Evolutionary conservation across 2,329 filamentous ascomycete genomes (phyloP).

Genomic region (Paecilomyces sp.): DNA sequence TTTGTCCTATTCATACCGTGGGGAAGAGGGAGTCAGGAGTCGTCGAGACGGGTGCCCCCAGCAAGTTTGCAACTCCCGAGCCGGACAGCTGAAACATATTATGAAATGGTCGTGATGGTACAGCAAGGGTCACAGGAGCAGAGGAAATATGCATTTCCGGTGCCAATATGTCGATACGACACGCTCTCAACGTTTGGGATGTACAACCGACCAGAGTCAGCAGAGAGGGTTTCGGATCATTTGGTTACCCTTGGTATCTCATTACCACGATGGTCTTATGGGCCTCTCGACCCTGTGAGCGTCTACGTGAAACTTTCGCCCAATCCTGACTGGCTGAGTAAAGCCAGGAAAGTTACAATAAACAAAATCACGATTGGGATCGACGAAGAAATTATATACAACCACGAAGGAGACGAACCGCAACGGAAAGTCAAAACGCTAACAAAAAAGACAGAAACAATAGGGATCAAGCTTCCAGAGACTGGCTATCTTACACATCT

Average conservation of each 20-base stretch:
- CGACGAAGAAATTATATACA: slow-evolving; percentile 98
- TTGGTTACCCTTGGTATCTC: slow-evolving; percentile 87
- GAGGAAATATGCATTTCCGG: slow-evolving; percentile 84
- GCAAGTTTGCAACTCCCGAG: slow-evolving; percentile 85
- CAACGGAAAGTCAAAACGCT: slow-evolving; percentile 83
- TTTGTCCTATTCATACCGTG: slow-evolving; percentile 98
- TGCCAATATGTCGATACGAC: slow-evolving; percentile 88
- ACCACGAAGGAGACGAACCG: slow-evolving; percentile 93
- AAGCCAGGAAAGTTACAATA: slow-evolving; percentile 86
- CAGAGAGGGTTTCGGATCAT: slow-evolving; percentile 79
- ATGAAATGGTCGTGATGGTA: slow-evolving; percentile 92
- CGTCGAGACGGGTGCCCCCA: slow-evolving; percentile 81
- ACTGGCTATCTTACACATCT: slow-evolving; percentile 89
- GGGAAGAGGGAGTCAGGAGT: slow-evolving; percentile 82
- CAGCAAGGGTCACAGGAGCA: slow-evolving; percentile 84
- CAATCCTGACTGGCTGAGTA: slow-evolving; percentile 83
- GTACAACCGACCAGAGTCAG: slow-evolving; percentile 94
- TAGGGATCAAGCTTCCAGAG: slow-evolving; percentile 81
- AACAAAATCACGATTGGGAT: slow-evolving; percentile 89
- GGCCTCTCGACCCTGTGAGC: slow-evolving; percentile 86
- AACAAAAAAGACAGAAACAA: slow-evolving; percentile 71
- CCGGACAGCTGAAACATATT: slow-evolving; percentile 92
- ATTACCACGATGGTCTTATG: slow-evolving; percentile 92
- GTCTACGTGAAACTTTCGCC: slow-evolving; percentile 93
- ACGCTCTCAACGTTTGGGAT: slow-evolving; percentile 97